phyloP scores from a whole-genome alignment of 139 green algal genomes.

The Chlamydomonas schloesseri region DNA sequence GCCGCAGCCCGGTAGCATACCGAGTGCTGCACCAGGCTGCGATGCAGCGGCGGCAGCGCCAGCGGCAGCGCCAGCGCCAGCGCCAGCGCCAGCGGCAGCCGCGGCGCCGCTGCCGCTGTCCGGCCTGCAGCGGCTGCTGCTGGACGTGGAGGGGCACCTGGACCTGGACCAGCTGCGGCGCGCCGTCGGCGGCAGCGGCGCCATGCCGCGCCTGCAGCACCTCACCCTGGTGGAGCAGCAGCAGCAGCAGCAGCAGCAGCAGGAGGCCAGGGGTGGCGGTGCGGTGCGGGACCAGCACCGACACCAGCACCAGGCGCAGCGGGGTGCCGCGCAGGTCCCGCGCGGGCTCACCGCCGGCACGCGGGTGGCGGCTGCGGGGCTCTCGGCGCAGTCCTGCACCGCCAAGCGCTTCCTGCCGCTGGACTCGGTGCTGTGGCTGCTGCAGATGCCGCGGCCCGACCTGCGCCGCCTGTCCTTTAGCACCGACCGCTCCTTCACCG shows the following conservation, averaged over 20 bases:
- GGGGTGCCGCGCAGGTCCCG: too few relatives aligned
- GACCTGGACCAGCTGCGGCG: background rate
- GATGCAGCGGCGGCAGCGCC: too few relatives aligned
- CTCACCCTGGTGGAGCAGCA: slow-evolving; percentile 20
- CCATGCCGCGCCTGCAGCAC: background rate
- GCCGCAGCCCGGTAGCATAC: too few relatives aligned
- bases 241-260: background rate
- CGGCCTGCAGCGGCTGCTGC: slow-evolving; percentile 4
- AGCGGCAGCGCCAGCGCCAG: background rate
- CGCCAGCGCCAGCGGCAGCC: background rate
- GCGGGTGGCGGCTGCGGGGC: too few relatives aligned
- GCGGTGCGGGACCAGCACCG: too few relatives aligned
- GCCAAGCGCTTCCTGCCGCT: background rate
- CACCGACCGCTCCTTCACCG: slow-evolving; percentile 6
- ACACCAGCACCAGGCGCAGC: background rate
- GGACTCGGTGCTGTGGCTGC: slow-evolving; percentile 18
- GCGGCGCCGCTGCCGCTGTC: background rate
- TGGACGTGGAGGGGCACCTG: background rate
- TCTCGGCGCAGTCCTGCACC: too few relatives aligned
- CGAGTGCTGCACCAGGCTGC: too few relatives aligned
- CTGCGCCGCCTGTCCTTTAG: slow-evolving; percentile 2
- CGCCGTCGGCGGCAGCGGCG: background rate
- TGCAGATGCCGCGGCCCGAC: background rate
- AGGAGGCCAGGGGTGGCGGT: too few relatives aligned
- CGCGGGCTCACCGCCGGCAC: too few relatives aligned